Evolutionary conservation across 805 yeast species (phyloP), one percentile per base, ranked within the genome.

Genomic region (Dipodascus geniculatus): DNA sequence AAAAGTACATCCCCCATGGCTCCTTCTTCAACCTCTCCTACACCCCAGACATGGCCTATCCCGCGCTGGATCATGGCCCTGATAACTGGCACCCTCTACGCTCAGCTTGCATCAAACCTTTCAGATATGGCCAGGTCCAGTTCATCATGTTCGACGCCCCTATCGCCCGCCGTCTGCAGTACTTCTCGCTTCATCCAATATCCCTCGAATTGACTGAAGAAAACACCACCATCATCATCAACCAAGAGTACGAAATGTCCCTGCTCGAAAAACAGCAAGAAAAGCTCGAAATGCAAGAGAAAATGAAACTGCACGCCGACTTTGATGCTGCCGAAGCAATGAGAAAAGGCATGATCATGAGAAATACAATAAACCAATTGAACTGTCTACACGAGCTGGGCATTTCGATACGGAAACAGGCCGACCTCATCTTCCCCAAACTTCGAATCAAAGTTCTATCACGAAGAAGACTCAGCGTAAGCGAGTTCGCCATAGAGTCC

Each of bases 171-270:
- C 76, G 78, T 55, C 74, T 90, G 73, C 96, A 89, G 59, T 87
- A 85, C 64, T 84, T 80, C 58, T 82, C 96, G 0, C 64, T 82
- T 2, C 70, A 74, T n/a, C 95, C 96, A 0, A 85, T 88, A 2
- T 69, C 80, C 2, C 73, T 89, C 8, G 83, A 82, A 16, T 64
- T 76, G 14, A 68, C 71, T 1, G 74, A 68, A 50, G 62, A 64
- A 53, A 49, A 58, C 17, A 59, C 54, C 24, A 52, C 52, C 50
- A 56, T 64, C 16, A 61, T 55, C 17, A 57, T 63, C 33, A 59
- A 58, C 16, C 62, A 63, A 16, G 58, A 56, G 22, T 64, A 63
- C 49, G 67, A 66, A 33, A 56, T 54, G 17, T 66, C 65, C 48
- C 54, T 74, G 31, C 61, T 62, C 52, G 60, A 58, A 31, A 31